phyloP scores from a whole-genome alignment of 225 moss, liverwort and hornwort genomes.

The Physcomitrium patens region DNA sequence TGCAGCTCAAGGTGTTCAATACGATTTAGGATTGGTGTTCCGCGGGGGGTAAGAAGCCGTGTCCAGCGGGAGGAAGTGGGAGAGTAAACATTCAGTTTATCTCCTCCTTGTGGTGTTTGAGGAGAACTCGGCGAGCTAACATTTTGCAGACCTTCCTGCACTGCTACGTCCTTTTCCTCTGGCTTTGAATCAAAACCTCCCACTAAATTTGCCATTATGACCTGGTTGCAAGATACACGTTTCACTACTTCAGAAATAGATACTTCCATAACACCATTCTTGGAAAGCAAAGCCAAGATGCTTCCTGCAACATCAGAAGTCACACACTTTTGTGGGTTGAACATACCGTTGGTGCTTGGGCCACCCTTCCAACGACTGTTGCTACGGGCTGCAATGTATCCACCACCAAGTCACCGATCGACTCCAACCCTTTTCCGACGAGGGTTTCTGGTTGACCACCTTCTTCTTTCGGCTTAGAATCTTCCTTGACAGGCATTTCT shows the following conservation, averaged over 20 bases:
- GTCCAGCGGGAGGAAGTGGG: conserved; percentile 23
- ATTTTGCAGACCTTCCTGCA: background rate
- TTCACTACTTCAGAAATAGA: background rate
- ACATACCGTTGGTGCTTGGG: conserved; percentile 37
- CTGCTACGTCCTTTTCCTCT: too few species aligned
- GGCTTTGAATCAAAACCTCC: conserved; percentile 14
- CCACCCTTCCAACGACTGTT: conserved; percentile 27
- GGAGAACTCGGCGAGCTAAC: background rate
- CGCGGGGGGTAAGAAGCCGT: conserved; percentile 5
- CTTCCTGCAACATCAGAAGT: background rate
- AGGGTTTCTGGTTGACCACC: background rate
- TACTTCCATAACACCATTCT: background rate
- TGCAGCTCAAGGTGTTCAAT: conserved; percentile 46
- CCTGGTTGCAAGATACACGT: conserved; percentile 8
- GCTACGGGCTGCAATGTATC: conserved; percentile 30
- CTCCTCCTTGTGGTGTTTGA: too few species aligned
- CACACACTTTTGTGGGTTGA: background rate
- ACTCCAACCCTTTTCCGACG: conserved; percentile 33
- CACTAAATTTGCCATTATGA: conserved; percentile 25
- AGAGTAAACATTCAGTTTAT: too few species aligned
- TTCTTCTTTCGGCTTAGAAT: background rate
- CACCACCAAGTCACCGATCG: conserved; percentile 31
- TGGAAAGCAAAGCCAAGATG: background rate
- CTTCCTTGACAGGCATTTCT: background rate
- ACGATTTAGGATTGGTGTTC: conserved; percentile 32